Conservation (phyloP, 2,329 filamentous ascomycete species). For the Xylaria sp. region DNA sequence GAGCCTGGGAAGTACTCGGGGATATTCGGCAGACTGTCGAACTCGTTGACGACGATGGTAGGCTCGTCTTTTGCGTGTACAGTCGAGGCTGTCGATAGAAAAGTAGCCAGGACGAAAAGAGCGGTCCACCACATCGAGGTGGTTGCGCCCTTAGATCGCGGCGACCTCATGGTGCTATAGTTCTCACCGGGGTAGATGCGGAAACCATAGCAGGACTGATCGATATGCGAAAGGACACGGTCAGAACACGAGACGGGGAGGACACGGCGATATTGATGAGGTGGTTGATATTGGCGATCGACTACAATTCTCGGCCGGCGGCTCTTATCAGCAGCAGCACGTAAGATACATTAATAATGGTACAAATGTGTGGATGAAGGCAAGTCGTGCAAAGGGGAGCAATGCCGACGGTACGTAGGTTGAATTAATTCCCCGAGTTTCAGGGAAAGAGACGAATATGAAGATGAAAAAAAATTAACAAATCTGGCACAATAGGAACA, state of each 20-base stretch:
- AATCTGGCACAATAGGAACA: constrained; percentile 20
- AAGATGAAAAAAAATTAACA: constrained; percentile 1
- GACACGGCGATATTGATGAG: constrained; percentile 15
- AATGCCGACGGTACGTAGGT: constrained; percentile 5
- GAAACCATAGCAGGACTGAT: constrained; percentile 58
- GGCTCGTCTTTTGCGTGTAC: constrained; percentile 71
- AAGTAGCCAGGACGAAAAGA: constrained; percentile 52
- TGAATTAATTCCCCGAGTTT: background rate
- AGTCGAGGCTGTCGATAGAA: constrained; percentile 47
- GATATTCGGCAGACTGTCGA: constrained; percentile 73
- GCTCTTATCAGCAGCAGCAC: constrained; percentile 22
- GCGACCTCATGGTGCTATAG: constrained; percentile 65
- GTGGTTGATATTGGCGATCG: background rate
- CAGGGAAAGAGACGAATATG: constrained; percentile 2
- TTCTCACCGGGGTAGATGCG: constrained; percentile 42
- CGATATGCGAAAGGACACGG: constrained; percentile 10
- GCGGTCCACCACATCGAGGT: constrained; percentile 55
- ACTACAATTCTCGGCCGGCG: constrained; percentile 7
- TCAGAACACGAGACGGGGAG: background rate
- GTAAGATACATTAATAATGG: constrained; percentile 7
- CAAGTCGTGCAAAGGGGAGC: background rate
- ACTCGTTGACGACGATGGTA: constrained; percentile 70
- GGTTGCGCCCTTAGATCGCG: constrained; percentile 58
- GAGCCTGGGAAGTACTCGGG: constrained; percentile 94
- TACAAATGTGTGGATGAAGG: constrained; percentile 10